Conservation (phyloP, 306 rosid species). For the Malus orientalis region DNA sequence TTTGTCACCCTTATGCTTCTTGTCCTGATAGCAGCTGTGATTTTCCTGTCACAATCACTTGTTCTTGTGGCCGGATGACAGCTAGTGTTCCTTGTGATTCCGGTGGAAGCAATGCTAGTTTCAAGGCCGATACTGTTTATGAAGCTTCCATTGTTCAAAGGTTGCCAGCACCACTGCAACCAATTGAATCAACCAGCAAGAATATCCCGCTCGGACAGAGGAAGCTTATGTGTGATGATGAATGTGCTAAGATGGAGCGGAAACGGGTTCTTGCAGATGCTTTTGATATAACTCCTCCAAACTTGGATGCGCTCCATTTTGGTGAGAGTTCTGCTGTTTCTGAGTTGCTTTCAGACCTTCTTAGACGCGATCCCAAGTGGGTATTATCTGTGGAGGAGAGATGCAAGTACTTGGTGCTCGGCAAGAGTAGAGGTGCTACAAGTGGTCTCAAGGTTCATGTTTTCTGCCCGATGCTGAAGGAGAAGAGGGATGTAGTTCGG, state of each 20-base stretch:
- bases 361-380: constrained; percentile 85
- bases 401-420: constrained; percentile 79
- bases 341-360: constrained; percentile 58
- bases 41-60: constrained; percentile 54
- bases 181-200: constrained; percentile 51
- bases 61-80: constrained; percentile 72
- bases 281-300: constrained; percentile 61
- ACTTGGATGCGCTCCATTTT: constrained; percentile 76
- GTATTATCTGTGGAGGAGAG: constrained; percentile 87
- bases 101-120: constrained; percentile 50
- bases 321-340: constrained; percentile 53
- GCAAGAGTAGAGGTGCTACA: constrained; percentile 56
- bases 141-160: constrained; percentile 71
- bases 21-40: constrained; percentile 80
- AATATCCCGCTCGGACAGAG: constrained; percentile 78
- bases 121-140: constrained; percentile 49
- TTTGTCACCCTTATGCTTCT: constrained; percentile 67
- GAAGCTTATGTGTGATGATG: constrained; percentile 81
- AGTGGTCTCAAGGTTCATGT: constrained; percentile 70
- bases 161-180: constrained; percentile 63
- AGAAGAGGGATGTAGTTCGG: constrained; percentile 76
- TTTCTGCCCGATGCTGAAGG: constrained; percentile 82
- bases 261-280: constrained; percentile 92
- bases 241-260: constrained; percentile 82
- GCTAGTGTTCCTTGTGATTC: constrained; percentile 82